These are phyloP conservation scores for Rubroboletus satanas DNA, from an alignment of 768 basidiomycete species.

Conservation along the genomic window DNA sequence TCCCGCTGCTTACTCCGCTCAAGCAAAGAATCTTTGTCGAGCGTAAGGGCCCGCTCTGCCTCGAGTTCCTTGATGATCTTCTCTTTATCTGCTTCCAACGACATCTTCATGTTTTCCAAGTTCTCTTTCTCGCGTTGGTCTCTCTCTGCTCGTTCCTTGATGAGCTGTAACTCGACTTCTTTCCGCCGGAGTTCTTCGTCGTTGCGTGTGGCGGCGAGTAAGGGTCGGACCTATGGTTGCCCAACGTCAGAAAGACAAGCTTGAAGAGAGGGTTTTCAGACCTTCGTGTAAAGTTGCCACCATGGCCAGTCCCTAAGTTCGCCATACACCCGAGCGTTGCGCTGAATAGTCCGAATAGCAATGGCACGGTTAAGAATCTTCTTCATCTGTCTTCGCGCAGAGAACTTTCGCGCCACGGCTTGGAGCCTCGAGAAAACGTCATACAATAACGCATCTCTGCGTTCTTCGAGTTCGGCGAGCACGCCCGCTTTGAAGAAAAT, in stretches of 20 bases:
- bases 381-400: slow-evolving; percentile 85
- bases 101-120: slow-evolving; percentile 75
- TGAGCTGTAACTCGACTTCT: slow-evolving; percentile 74
- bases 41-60: slow-evolving; percentile 70
- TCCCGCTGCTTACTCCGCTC: slow-evolving; percentile 85
- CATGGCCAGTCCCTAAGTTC: slow-evolving; percentile 95
- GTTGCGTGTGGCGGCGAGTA: slow-evolving; percentile 86
- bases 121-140: slow-evolving; percentile 80
- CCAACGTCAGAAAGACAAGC: slow-evolving; percentile 6
- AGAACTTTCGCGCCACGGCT: slow-evolving; percentile 80
- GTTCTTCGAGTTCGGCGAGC: slow-evolving; percentile 92
- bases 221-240: slow-evolving; percentile 69
- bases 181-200: slow-evolving; percentile 91
- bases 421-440: slow-evolving; percentile 89
- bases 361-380: slow-evolving; percentile 91
- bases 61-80: slow-evolving; percentile 79
- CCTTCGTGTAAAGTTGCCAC: slow-evolving; percentile 98
- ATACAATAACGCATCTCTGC: slow-evolving; percentile 81
- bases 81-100: slow-evolving; percentile 78
- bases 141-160: slow-evolving; percentile 81
- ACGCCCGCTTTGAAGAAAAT: slow-evolving; percentile 99
- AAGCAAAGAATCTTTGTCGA: slow-evolving; percentile 82
- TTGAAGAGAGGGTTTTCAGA: slow-evolving; percentile 19
- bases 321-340: slow-evolving; percentile 88
- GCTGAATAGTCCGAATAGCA: slow-evolving; percentile 89